A percentile compares a stretch with the other conserved stretches of the same genome.
Conservation (phyloP, 2,329 filamentous ascomycete genomes). For the Xylariaceae sp. region DNA sequence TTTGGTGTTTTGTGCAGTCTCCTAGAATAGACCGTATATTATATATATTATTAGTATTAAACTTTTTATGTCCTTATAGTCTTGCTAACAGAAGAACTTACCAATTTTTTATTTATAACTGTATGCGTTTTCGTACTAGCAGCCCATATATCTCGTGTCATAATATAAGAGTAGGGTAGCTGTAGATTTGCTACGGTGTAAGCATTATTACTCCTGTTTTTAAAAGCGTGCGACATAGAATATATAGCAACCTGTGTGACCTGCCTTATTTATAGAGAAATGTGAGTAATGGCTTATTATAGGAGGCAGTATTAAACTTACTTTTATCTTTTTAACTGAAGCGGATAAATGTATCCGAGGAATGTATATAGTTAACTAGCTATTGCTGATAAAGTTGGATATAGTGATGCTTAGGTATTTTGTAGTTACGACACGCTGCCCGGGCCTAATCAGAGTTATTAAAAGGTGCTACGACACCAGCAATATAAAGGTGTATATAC, state of each 20-base stretch:
- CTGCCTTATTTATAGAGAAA: not conserved
- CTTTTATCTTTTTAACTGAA: slow-evolving; percentile 1
- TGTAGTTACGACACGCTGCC: not conserved
- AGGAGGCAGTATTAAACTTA: slow-evolving; percentile 3
- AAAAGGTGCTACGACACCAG: not conserved
- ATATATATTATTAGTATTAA: too few relatives aligned
- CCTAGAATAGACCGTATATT: too few relatives aligned
- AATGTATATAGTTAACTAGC: not conserved
- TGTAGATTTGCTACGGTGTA: not conserved
- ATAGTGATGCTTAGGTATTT: not conserved
- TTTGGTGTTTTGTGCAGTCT: too few relatives aligned
- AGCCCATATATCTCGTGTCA: not conserved
- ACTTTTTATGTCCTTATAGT: not conserved
- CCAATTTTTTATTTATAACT: not conserved
- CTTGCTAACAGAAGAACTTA: not conserved
- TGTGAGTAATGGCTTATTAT: not conserved
- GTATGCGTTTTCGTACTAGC: too few relatives aligned
- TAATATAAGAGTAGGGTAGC: not conserved
- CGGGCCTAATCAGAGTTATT: not conserved
- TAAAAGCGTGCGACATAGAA: not conserved
- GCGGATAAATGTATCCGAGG: not conserved
- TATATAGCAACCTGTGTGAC: not conserved
- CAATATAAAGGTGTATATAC: too few relatives aligned
- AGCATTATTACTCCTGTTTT: not conserved
- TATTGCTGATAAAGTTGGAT: not conserved